Evolutionary conservation across 2,329 filamentous ascomycete species (phyloP), one percentile per base, ranked within the genome.

Genomic region (Sporothrix humicola): DNA sequence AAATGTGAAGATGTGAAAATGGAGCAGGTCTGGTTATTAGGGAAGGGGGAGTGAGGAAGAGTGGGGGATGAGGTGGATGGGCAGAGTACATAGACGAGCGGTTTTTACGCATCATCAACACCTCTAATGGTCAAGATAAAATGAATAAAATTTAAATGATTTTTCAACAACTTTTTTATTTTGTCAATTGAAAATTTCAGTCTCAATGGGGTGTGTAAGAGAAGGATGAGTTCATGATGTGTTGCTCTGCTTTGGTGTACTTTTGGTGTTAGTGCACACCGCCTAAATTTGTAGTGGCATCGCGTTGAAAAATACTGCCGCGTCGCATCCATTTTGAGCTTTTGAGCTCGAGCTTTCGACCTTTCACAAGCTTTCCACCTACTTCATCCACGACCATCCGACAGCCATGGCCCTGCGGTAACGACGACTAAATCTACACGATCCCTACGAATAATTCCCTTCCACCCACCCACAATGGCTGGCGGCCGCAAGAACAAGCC

Each of bases 401-500:
- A 37, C 31, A 37, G 31, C 12, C 10, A 66, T 26, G 63, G 15
- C 63, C 10, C 12, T 10, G 6, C 37, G 37, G 37, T 65, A 65
- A 46, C 10, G 31, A 37, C 61, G 12, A 48, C 61, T 7, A 2
- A 42, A 46, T 15, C 8, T 23, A 20, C 17, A n/a, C n/a, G n/a
- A 23, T 7, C 1, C 4, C 15, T 12, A n/a, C 23, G 1, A 31
- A 15, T 4, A 13, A 2, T 2, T 20, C 48, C 3, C 17, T 9
- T 6, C 15, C 15, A 15, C 15, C 46, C 6, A 17, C 13, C 13
- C 54, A 58, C 37, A 26, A 86, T 86, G 84, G 82, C 83, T 23
- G 83, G 83, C 46, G 81, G 82, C 77, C 83, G 84, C 78, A 91
- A 89, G 80, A 83, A 80, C 85, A 2, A 59, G 50, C 80, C 84